A percentile compares a stretch with the other conserved stretches of the same genome.
Conservation (phyloP, 2,329 filamentous ascomycete genomes). For the Chalaropsis ovoidea region DNA sequence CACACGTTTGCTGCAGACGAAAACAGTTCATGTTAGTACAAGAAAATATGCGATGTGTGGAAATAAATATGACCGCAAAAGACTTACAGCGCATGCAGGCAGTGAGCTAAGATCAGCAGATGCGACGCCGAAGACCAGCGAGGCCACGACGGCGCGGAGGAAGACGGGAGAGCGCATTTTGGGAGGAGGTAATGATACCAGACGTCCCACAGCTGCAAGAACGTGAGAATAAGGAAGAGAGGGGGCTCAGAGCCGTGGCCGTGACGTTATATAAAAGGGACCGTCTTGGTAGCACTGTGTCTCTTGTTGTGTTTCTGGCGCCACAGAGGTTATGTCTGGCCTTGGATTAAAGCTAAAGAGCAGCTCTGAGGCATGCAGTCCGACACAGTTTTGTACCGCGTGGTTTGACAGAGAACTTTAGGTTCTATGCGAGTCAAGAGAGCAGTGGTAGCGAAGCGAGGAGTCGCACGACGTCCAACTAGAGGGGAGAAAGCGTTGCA, state of each 20-base stretch:
- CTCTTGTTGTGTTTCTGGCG: background rate
- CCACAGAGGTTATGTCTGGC: background rate
- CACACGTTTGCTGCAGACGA: constrained; percentile 24
- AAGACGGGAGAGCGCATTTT: constrained; percentile 19
- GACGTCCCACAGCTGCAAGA: background rate
- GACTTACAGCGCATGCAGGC: constrained; percentile 23
- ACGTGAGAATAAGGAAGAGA: background rate
- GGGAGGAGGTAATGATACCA: background rate
- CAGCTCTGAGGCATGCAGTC: background rate
- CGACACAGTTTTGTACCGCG: background rate
- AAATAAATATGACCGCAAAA: background rate
- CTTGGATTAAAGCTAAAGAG: background rate
- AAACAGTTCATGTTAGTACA: background rate
- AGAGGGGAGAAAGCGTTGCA: background rate
- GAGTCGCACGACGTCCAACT: background rate
- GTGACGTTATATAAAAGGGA: background rate
- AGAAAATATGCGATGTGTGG: too few species aligned
- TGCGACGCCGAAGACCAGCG: constrained; percentile 12
- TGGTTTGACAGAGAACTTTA: constrained; percentile 9
- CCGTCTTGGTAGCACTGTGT: background rate
- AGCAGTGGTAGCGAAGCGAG: background rate
- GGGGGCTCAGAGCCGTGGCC: background rate
- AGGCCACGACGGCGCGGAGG: constrained; percentile 16
- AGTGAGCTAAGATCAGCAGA: constrained; percentile 22
- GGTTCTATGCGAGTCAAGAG: constrained; percentile 6